phyloP scores from a whole-genome alignment of 768 basidiomycete genomes.

The Boletus rubropictus region DNA sequence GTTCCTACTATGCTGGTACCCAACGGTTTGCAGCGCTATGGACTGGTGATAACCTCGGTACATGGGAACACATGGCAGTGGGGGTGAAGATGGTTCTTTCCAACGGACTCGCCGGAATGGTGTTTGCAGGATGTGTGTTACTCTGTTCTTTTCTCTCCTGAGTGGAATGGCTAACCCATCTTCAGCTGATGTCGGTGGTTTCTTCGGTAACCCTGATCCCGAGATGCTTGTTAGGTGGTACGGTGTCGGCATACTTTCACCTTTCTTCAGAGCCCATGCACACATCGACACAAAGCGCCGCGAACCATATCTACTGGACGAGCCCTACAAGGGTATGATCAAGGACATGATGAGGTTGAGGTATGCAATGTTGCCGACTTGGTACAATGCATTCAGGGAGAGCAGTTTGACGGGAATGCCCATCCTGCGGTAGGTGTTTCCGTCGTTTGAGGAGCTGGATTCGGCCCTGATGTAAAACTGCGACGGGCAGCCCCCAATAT shows the following conservation, averaged over 20 bases:
- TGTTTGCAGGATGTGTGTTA: conserved; percentile 81
- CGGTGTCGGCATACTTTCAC: conserved; percentile 88
- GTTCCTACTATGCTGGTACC: conserved; percentile 92
- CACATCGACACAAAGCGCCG: conserved; percentile 97
- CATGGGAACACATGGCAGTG: conserved; percentile 96
- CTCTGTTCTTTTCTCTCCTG: neutral
- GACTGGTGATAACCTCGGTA: conserved; percentile 97
- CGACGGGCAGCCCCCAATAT: conserved; percentile 79
- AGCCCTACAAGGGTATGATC: conserved; percentile 82
- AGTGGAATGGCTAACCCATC: neutral
- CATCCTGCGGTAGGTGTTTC: conserved; percentile 59
- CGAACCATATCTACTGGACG: conserved; percentile 88
- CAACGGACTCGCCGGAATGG: conserved; percentile 84
- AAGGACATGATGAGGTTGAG: conserved; percentile 74
- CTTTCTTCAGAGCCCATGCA: conserved; percentile 98
- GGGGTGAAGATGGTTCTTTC: conserved; percentile 91
- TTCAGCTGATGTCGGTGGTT: conserved; percentile 94
- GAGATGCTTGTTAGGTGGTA: conserved; percentile 99
- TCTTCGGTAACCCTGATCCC: conserved; percentile 93
- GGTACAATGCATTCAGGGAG: conserved; percentile 98
- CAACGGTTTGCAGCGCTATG: conserved; percentile 97
- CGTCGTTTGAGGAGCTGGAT: neutral
- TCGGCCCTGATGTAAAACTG: neutral
- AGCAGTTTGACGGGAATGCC: conserved; percentile 77
- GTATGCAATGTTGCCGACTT: conserved; percentile 83